Evolutionary conservation across 108 stramenopile genomes (phyloP).

Genomic region (Nitzschia palea): DNA sequence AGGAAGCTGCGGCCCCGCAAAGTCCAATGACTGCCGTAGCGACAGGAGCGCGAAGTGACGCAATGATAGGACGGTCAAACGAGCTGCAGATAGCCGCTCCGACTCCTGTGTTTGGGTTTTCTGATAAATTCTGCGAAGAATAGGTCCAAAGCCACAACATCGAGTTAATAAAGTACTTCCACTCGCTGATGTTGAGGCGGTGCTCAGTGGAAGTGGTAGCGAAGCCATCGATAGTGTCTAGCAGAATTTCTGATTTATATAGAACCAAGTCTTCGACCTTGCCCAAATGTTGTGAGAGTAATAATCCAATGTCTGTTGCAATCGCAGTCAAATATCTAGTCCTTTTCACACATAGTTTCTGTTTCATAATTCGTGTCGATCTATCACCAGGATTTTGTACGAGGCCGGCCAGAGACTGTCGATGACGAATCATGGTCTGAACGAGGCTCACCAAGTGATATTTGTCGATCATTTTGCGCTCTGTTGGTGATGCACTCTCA

Average conservation of each 20-base stretch:
- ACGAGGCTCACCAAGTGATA: slow-evolving; percentile 12
- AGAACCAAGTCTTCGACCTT: slow-evolving; percentile 30
- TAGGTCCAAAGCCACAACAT: slow-evolving; percentile 67
- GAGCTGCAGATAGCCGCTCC: slow-evolving; percentile 30
- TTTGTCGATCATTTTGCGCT: background rate
- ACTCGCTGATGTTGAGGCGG: slow-evolving; percentile 6
- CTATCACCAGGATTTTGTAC: slow-evolving; percentile 35
- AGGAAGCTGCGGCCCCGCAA: slow-evolving; percentile 57
- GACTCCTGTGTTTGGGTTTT: background rate
- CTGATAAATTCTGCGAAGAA: slow-evolving; percentile 24
- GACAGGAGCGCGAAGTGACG: slow-evolving; percentile 50
- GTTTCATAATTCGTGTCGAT: slow-evolving; percentile 32
- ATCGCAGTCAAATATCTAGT: slow-evolving; percentile 44
- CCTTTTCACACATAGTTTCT: slow-evolving; percentile 31
- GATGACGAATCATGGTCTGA: slow-evolving; percentile 18
- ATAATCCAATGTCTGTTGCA: slow-evolving; percentile 47
- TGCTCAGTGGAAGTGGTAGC: too few relatives aligned
- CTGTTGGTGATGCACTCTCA: too few relatives aligned
- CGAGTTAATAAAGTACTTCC: slow-evolving; percentile 36
- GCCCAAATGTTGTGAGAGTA: slow-evolving; percentile 53
- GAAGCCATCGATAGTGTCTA: too few relatives aligned
- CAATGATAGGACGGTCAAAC: slow-evolving; percentile 31
- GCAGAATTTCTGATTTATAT: slow-evolving; percentile 32
- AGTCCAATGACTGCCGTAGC: slow-evolving; percentile 54
- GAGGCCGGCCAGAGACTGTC: background rate